A percentile compares a stretch with the other conserved stretches of the same genome.
phyloP scores from a whole-genome alignment of 2,329 filamentous ascomycete genomes.

The Botrytis tulipae region DNA sequence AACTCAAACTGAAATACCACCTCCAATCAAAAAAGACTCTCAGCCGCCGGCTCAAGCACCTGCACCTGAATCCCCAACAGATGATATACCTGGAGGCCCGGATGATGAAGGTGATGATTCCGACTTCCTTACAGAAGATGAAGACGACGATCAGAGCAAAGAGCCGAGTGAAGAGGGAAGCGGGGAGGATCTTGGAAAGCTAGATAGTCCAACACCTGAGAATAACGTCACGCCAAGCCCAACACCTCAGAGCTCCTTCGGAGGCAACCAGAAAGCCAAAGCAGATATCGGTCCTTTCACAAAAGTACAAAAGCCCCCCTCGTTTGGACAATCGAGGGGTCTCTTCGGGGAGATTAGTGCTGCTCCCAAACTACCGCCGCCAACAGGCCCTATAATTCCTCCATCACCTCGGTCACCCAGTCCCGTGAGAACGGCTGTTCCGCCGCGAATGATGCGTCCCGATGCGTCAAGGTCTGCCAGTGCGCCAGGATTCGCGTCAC shows the following conservation, averaged over 20 bases:
- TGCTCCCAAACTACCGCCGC: slow-evolving; percentile 53
- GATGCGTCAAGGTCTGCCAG: slow-evolving; percentile 58
- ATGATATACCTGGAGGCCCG: slow-evolving; percentile 36
- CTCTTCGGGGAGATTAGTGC: slow-evolving; percentile 56
- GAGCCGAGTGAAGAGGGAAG: slow-evolving; percentile 55
- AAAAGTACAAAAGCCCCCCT: slow-evolving; percentile 47
- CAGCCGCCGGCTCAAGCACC: slow-evolving; percentile 24
- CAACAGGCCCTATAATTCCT: slow-evolving; percentile 54
- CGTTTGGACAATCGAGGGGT: slow-evolving; percentile 40
- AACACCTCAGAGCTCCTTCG: slow-evolving; percentile 60
- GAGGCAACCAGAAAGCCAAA: slow-evolving; percentile 45
- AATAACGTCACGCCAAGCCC: slow-evolving; percentile 49
- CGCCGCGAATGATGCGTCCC: slow-evolving; percentile 47
- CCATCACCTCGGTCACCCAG: slow-evolving; percentile 72
- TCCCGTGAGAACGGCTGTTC: slow-evolving; percentile 60
- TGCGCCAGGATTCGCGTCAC: slow-evolving; percentile 57
- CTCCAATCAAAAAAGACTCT: slow-evolving; percentile 11
- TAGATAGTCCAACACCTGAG: slow-evolving; percentile 54
- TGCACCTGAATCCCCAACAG: slow-evolving; percentile 31
- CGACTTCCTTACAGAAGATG: slow-evolving; percentile 36
- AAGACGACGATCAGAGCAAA: slow-evolving; percentile 45
- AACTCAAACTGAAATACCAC: slow-evolving; percentile 20
- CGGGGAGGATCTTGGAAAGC: slow-evolving; percentile 63
- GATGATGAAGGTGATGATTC: slow-evolving; percentile 37
- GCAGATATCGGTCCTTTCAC: slow-evolving; percentile 41